Evolutionary conservation across 2,329 filamentous ascomycete genomes (phyloP).

Genomic region (Podosphaera xanthii): DNA sequence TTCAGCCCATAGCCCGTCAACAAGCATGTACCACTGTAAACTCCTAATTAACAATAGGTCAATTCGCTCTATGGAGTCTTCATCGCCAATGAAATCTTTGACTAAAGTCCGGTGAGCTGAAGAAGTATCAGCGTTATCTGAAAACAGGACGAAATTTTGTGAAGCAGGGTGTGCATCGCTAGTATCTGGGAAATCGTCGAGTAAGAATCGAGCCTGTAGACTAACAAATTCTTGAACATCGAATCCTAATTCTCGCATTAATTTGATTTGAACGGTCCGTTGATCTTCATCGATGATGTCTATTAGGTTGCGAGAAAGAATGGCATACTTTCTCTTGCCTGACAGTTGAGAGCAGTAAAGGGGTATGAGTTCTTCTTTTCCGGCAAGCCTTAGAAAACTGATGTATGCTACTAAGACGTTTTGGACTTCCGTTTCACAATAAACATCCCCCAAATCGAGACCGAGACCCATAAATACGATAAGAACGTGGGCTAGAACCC

Average conservation of each 20-base stretch:
- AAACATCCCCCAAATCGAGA: slow-evolving; percentile 22
- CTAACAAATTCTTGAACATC: slow-evolving; percentile 52
- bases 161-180: slow-evolving; percentile 19
- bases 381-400: slow-evolving; percentile 48
- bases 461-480: slow-evolving; percentile 42
- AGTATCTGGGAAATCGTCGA: slow-evolving; percentile 22
- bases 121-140: slow-evolving; percentile 17
- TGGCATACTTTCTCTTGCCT: slow-evolving; percentile 38
- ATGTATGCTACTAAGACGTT: slow-evolving; percentile 67
- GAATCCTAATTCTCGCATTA: slow-evolving; percentile 55
- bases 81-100: slow-evolving; percentile 45
- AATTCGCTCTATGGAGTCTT: slow-evolving; percentile 36
- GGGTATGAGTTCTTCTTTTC: slow-evolving; percentile 58
- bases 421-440: slow-evolving; percentile 25
- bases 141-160: slow-evolving; percentile 27
- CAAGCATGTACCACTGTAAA: slow-evolving; percentile 63
- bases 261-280: slow-evolving; percentile 42
- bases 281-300: slow-evolving; percentile 43
- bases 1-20: slow-evolving; percentile 48
- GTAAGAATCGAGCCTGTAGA: slow-evolving; percentile 34
- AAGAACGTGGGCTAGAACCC: slow-evolving; percentile 46
- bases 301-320: slow-evolving; percentile 55
- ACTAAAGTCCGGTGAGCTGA: slow-evolving; percentile 40
- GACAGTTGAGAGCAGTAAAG: slow-evolving; percentile 68
- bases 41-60: slow-evolving; percentile 54